These are phyloP conservation scores for Serendipita sp. DNA, from an alignment of 768 basidiomycete genomes.

Conservation along the genomic window DNA sequence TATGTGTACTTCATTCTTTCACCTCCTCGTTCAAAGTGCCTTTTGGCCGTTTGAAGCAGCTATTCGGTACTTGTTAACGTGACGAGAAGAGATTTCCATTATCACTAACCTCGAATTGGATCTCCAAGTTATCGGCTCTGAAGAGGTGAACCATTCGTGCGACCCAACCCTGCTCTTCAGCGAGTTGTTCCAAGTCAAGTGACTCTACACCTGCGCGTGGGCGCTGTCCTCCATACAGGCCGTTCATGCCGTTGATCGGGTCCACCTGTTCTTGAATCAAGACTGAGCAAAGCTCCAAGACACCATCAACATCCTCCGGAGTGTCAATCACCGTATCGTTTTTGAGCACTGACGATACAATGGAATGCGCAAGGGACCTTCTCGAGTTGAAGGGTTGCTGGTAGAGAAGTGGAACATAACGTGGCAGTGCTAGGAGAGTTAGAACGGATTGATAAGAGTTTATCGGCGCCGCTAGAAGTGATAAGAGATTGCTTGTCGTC, in stretches of 20 bases:
- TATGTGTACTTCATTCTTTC: conserved; percentile 95
- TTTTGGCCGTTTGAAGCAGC: conserved; percentile 82
- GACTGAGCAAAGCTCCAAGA: conserved; percentile 84
- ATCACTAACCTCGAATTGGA: conserved; percentile 60
- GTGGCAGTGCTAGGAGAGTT: conserved; percentile 89
- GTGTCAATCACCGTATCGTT: conserved; percentile 92
- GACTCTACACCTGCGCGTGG: conserved; percentile 28
- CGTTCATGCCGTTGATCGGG: conserved; percentile 28
- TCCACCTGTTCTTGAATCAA: conserved; percentile 60
- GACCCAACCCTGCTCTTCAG: conserved; percentile 98
- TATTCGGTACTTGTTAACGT: conserved; percentile 23
- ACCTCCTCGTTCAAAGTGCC: conserved; percentile 80
- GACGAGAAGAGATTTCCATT: background rate
- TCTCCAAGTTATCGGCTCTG: conserved; percentile 67
- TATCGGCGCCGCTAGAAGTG: conserved; percentile 84
- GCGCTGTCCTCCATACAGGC: conserved; percentile 21
- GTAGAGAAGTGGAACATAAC: conserved; percentile 67
- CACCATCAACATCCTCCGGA: conserved; percentile 86
- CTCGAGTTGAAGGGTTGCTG: conserved; percentile 83
- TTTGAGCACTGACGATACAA: conserved; percentile 88
- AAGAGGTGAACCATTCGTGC: conserved; percentile 97
- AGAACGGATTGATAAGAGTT: conserved; percentile 94
- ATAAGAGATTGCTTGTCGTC: conserved; percentile 80
- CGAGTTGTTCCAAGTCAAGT: conserved; percentile 75
- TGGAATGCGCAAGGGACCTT: conserved; percentile 83